Percentiles rank a stretch among this genome's conserved stretches.
These are phyloP conservation scores for Pseudocohnilembus persalinus DNA, from an alignment of 169 alveolate genomes.

Conservation along the genomic window DNA sequence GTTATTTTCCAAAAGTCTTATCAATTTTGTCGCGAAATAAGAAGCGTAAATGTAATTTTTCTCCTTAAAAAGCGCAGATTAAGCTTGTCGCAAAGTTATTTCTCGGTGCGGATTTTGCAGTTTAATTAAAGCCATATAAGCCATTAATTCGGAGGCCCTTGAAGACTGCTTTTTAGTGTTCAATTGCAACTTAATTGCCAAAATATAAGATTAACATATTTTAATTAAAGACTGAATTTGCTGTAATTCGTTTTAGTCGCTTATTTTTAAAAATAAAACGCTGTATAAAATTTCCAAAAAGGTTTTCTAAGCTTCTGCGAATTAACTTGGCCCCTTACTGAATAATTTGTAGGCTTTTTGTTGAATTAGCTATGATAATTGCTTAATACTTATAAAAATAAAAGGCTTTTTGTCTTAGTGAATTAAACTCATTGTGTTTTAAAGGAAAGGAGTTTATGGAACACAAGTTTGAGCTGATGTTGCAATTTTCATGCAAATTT, in stretches of 20 bases:
- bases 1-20: constrained; percentile 30
- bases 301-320: constrained; percentile 56
- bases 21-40: constrained; percentile 63
- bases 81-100: constrained; percentile 75
- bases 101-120: constrained; percentile 72
- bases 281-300: constrained; percentile 59
- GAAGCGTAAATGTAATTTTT: constrained; percentile 79
- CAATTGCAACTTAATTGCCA: constrained; percentile 74
- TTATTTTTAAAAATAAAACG: constrained; percentile 46
- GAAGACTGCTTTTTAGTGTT: constrained; percentile 57
- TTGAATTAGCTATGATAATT: constrained; percentile 1
- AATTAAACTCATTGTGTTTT: constrained; percentile 4
- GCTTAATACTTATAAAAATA: constrained; percentile 10
- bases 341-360: not conserved
- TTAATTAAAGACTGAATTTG: constrained; percentile 55
- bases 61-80: constrained; percentile 68
- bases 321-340: constrained; percentile 20
- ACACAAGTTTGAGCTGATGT: constrained; percentile 16
- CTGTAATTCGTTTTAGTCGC: constrained; percentile 58
- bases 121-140: constrained; percentile 78
- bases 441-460: constrained; percentile 26
- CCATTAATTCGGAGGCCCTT: constrained; percentile 67
- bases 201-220: constrained; percentile 68
- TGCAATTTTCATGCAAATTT: constrained; percentile 16
- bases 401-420: constrained; percentile 4